Base-by-base conservation (phyloP, 441 rosid genomes). In the Bocquillonia castaneifolia region DNA sequence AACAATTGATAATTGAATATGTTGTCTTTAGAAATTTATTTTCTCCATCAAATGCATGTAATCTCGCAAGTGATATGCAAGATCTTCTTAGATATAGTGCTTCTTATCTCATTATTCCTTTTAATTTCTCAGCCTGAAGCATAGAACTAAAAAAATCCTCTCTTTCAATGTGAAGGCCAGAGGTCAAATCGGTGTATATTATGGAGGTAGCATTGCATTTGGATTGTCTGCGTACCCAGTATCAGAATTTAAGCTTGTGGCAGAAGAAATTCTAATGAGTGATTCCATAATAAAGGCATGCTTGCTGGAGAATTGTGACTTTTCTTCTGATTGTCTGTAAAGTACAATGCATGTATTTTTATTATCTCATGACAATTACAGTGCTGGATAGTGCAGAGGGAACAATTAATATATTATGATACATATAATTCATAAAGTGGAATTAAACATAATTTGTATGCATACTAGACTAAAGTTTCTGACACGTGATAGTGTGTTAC, bases 191-290 rank as follows among this genome's bases (percentile, higher is more conserved):
- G 88, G 97, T 70, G 81, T 88, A 62, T 90, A 90, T 72, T 76
- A 87, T 65, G 97, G 97, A 77, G 90, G 97, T 77, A 83, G 85
- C 81, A 88, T 95, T 68, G 83, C 81, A 70, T 95, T 95, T 80
- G 99, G 99, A 69, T 79, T 95, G 83, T 85, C 92, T 59, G 83
- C 77, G n/a, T 92, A 69, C 76, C 97, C 99, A 68, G 84, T 92
- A 59, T 95, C 99, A 74, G 99, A 95, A 82, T 95, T 95, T 86
- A 98, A 95, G 81, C 96, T 95, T 67, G 93, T 88, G n/a, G 99
- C 97, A 6, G 99, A 95, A 83, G 99, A 95, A 77, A 93, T 95
- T 76, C 69, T 95, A 79, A 90, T 95, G 99, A 95, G 99, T 70
- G 83, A 95, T 81, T 92, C 99, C 45, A 71, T 92, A 78, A 89